These are phyloP conservation scores for Kingdonia uniflora DNA, from an alignment of 164 flowering plant species.

Conservation along the genomic window DNA sequence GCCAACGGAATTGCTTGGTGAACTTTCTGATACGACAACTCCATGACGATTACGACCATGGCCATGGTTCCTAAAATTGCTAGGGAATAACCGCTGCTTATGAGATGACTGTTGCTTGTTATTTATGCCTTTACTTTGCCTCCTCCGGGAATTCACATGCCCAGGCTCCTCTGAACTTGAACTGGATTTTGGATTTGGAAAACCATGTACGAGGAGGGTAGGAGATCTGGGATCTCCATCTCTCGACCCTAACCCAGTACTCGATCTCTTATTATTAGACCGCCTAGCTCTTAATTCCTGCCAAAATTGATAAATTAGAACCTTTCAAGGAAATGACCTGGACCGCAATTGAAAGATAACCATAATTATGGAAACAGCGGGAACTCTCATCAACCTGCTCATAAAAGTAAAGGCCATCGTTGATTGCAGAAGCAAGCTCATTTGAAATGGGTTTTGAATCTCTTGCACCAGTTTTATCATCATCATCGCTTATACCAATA, in stretches of 20 bases:
- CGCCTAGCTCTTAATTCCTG: conserved; percentile 60
- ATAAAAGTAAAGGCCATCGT: conserved; percentile 83
- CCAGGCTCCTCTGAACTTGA: conserved; percentile 39
- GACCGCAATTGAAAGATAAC: conserved; percentile 1
- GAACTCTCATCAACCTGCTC: conserved; percentile 56
- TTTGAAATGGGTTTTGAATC: conserved; percentile 45
- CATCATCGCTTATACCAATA: conserved; percentile 22
- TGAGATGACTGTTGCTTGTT: conserved; percentile 47
- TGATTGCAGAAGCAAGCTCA: conserved; percentile 80
- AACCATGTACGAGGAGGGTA: conserved; percentile 15
- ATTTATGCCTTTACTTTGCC: conserved; percentile 38
- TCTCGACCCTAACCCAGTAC: conserved; percentile 23
- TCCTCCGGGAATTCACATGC: conserved; percentile 34
- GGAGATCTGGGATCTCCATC: conserved; percentile 38
- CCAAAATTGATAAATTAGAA: neutral
- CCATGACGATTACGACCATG: conserved; percentile 41
- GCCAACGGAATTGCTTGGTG: conserved; percentile 87
- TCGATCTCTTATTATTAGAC: conserved; percentile 29
- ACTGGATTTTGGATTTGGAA: conserved; percentile 23
- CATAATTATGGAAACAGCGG: neutral
- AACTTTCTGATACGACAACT: conserved; percentile 76
- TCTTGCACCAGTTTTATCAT: conserved; percentile 21
- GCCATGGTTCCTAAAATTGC: no score
- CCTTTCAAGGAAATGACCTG: neutral
- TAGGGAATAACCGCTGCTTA: conserved; percentile 65